These are phyloP conservation scores for Pythium insidiosum DNA, from an alignment of 352 stramenopile genomes.

Conservation along the genomic window DNA sequence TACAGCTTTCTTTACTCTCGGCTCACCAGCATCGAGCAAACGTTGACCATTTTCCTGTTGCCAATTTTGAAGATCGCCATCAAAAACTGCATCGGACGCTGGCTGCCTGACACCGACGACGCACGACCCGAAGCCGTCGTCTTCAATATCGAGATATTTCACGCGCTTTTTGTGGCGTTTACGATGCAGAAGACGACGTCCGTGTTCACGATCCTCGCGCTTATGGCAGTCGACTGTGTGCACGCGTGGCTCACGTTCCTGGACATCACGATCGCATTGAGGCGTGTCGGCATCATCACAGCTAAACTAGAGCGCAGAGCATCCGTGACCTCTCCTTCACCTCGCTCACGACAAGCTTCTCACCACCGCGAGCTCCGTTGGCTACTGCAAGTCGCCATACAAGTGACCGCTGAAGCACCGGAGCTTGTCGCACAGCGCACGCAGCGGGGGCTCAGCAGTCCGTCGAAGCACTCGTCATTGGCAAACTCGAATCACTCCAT, in stretches of 20 bases:
- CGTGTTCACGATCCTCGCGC: conserved; percentile 6
- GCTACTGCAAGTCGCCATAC: not conserved
- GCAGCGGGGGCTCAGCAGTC: not conserved
- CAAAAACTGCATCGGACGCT: conserved; percentile 25
- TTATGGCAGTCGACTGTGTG: conserved; percentile 20
- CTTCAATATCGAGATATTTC: conserved; percentile 44
- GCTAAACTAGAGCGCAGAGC: conserved; percentile 7
- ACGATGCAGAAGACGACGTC: conserved; percentile 23
- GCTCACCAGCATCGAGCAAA: conserved; percentile 9
- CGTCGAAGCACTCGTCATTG: too few relatives aligned
- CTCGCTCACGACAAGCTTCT: too few relatives aligned
- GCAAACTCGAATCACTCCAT: too few relatives aligned
- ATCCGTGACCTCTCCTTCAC: too few relatives aligned
- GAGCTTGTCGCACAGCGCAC: too few relatives aligned
- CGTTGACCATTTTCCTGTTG: conserved; percentile 22
- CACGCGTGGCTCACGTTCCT: conserved; percentile 21
- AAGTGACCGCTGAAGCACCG: too few relatives aligned
- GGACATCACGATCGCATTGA: conserved; percentile 1
- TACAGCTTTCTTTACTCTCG: conserved; percentile 30
- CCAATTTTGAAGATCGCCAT: conserved; percentile 29
- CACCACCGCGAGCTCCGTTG: not conserved
- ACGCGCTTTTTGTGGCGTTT: conserved; percentile 25
- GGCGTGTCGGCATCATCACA: not conserved
- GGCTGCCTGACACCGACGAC: conserved; percentile 16
- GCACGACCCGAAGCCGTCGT: conserved; percentile 30